Conservation (phyloP, 208 protist species). For the Zelonia costaricensis region DNA sequence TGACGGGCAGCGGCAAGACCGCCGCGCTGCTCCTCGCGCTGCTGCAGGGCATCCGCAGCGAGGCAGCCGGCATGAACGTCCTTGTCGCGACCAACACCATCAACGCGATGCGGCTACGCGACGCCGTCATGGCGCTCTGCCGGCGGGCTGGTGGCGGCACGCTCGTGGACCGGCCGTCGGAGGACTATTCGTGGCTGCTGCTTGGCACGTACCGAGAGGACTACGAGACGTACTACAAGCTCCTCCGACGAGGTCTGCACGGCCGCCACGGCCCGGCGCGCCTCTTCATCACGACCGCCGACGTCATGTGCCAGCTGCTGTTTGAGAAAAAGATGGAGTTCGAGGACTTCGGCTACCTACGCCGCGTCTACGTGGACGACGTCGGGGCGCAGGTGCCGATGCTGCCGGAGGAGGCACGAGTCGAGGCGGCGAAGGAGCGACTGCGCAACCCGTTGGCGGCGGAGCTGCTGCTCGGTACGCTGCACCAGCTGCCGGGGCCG, state of each 20-base stretch:
- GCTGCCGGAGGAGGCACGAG: conserved; percentile 46
- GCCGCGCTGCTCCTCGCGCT: conserved; percentile 72
- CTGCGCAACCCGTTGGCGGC: conserved; percentile 71
- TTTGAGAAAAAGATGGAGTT: conserved; percentile 91
- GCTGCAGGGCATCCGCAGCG: conserved; percentile 68
- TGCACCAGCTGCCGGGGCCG: conserved; percentile 82
- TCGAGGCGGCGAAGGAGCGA: conserved; percentile 52
- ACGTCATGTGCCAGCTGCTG: conserved; percentile 76
- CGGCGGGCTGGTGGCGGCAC: conserved; percentile 40
- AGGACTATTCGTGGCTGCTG: conserved; percentile 77
- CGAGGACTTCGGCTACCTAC: conserved; percentile 79
- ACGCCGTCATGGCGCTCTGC: conserved; percentile 54
- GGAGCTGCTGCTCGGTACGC: conserved; percentile 78
- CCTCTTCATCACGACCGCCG: conserved; percentile 80
- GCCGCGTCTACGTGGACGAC: conserved; percentile 85
- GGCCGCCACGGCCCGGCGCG: conserved; percentile 43
- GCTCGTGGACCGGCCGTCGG: conserved; percentile 52
- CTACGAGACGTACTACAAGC: conserved; percentile 51
- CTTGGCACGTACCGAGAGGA: conserved; percentile 57
- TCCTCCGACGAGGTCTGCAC: conserved; percentile 41
- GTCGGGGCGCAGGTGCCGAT: conserved; percentile 70
- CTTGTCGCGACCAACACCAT: conserved; percentile 70
- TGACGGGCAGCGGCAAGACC: conserved; percentile 81
- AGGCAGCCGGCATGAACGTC: conserved; percentile 72
- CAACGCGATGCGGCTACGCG: conserved; percentile 63